Conservation (phyloP, 768 basidiomycete species). For the Pleurotus tuber-regium region DNA sequence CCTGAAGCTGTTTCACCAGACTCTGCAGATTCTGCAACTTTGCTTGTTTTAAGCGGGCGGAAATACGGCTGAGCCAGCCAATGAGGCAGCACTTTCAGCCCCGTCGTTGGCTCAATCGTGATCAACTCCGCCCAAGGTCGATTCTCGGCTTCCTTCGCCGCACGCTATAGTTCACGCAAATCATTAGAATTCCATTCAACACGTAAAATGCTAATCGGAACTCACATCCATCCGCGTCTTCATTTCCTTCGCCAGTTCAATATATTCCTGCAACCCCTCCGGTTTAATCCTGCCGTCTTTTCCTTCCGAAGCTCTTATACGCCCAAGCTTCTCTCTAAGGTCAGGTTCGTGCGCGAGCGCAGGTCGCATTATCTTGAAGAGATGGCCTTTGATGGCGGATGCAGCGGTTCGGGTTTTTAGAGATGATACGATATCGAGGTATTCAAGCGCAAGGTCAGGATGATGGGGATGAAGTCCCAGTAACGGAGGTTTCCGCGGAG, state of each 20-base stretch:
- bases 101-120: constrained; percentile 41
- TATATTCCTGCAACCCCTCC: constrained; percentile 41
- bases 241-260: constrained; percentile 58
- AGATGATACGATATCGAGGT: constrained; percentile 72
- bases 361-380: constrained; percentile 90
- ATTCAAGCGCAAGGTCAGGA: constrained; percentile 76
- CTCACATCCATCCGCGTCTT: constrained; percentile 48
- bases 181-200: constrained; percentile 11
- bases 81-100: constrained; percentile 55
- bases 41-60: constrained; percentile 29
- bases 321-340: constrained; percentile 70
- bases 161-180: constrained; percentile 35
- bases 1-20: too few relatives aligned
- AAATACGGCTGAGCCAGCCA: constrained; percentile 77
- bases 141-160: constrained; percentile 36
- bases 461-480: constrained; percentile 46
- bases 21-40: not conserved
- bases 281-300: constrained; percentile 14
- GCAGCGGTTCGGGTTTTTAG: constrained; percentile 68
- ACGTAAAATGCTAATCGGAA: constrained; percentile 3
- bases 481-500: not conserved
- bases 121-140: constrained; percentile 34
- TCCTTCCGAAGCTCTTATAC: constrained; percentile 29
- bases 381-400: constrained; percentile 85
- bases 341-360: constrained; percentile 66